Conservation (phyloP, 495 filamentous ascomycete genomes). For the Aspergillus saccharolyticus region DNA sequence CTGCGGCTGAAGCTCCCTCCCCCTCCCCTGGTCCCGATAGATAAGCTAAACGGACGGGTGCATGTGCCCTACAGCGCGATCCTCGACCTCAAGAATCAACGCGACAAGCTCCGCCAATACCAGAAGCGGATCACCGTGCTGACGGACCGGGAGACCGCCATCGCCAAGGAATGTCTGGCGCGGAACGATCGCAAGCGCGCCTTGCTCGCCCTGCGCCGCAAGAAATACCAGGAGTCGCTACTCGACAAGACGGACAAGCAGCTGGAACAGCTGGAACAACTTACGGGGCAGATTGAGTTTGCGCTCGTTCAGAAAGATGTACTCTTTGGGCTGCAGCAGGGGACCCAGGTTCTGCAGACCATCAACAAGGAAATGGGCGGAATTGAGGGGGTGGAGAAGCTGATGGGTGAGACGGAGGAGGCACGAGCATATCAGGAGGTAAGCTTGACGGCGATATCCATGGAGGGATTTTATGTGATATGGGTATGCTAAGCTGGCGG, state of each 20-base stretch:
- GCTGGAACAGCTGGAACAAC: constrained; percentile 78
- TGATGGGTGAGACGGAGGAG: constrained; percentile 88
- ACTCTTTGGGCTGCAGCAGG: constrained; percentile 85
- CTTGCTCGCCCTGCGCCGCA: constrained; percentile 82
- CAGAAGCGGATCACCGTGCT: constrained; percentile 80
- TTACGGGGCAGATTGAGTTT: constrained; percentile 84
- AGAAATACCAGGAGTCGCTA: constrained; percentile 94
- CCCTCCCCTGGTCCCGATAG: neutral
- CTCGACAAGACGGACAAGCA: constrained; percentile 87
- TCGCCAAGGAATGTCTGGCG: constrained; percentile 75
- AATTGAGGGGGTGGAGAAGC: constrained; percentile 82
- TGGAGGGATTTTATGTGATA: no score
- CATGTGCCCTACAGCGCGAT: constrained; percentile 59
- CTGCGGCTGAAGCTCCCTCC: no score
- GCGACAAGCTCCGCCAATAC: constrained; percentile 93
- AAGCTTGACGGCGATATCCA: constrained; percentile 11
- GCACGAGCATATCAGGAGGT: constrained; percentile 85
- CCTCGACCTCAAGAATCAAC: constrained; percentile 94
- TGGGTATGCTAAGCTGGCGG: constrained; percentile 11
- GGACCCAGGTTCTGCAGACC: constrained; percentile 79
- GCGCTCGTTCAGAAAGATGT: constrained; percentile 94
- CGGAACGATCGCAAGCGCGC: constrained; percentile 72
- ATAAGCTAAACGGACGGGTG: constrained; percentile 3
- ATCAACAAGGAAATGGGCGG: constrained; percentile 97
- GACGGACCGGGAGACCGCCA: constrained; percentile 73